Evolutionary conservation across 352 stramenopile species (phyloP).

Genomic region (Peronospora tabacina): DNA sequence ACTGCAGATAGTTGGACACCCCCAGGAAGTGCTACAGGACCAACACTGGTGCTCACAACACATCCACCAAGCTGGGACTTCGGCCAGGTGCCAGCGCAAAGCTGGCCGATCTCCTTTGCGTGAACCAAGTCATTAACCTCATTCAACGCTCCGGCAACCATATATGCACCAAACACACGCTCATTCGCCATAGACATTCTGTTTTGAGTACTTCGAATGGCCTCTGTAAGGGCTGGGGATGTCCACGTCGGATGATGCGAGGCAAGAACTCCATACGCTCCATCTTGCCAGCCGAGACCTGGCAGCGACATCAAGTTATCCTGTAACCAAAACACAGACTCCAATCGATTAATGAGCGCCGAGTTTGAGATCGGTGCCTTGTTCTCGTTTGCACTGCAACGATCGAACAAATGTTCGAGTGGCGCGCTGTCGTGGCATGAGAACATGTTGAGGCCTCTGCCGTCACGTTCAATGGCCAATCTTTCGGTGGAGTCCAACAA

Average conservation of each 20-base stretch:
- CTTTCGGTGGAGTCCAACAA: conserved; percentile 19
- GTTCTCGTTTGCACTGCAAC: background rate
- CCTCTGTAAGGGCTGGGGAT: conserved; percentile 15
- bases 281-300: conserved; percentile 25
- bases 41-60: conserved; percentile 31
- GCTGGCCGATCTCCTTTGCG: conserved; percentile 16
- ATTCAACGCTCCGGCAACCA: conserved; percentile 27
- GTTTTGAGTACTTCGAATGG: conserved; percentile 9
- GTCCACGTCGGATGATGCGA: conserved; percentile 19
- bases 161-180: conserved; percentile 27
- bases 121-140: conserved; percentile 19
- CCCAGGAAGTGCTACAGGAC: conserved; percentile 29
- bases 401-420: conserved; percentile 11
- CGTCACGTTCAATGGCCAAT: conserved; percentile 21
- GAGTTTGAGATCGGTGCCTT: background rate
- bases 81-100: conserved; percentile 21
- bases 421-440: conserved; percentile 21
- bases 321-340: conserved; percentile 25
- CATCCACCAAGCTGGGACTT: conserved; percentile 27
- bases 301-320: conserved; percentile 18
- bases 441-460: conserved; percentile 28
- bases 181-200: conserved; percentile 7
- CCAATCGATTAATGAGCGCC: conserved; percentile 23
- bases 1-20: conserved; percentile 6
- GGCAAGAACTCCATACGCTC: conserved; percentile 34